phyloP scores from a whole-genome alignment of 805 yeast genomes.

The Suhomyces tanzawaensis region DNA sequence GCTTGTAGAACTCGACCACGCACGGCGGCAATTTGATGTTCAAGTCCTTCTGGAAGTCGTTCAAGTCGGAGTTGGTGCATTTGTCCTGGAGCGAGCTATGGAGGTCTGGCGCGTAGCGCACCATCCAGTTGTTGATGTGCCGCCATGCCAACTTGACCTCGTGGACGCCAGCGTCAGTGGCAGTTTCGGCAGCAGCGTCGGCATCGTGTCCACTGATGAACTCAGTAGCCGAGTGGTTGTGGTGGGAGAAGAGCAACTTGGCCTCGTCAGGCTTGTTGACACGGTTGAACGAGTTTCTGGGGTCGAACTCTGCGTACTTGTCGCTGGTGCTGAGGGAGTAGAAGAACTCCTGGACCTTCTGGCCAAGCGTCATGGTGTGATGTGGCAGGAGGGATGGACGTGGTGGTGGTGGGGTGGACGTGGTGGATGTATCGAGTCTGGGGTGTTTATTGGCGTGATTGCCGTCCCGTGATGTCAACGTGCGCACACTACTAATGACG shows the following conservation, averaged over 20 bases:
- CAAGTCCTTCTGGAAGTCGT: constrained; percentile 81
- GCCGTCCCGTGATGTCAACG: too few relatives aligned
- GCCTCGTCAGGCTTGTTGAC: constrained; percentile 42
- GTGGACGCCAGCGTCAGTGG: constrained; percentile 60
- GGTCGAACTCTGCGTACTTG: constrained; percentile 66
- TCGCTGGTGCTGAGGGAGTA: constrained; percentile 66
- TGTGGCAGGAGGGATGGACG: too few relatives aligned
- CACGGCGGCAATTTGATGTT: constrained; percentile 73
- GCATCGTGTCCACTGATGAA: constrained; percentile 32
- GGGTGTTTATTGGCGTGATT: too few relatives aligned
- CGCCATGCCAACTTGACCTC: constrained; percentile 82
- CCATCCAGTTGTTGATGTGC: constrained; percentile 82
- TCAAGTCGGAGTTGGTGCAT: constrained; percentile 76
- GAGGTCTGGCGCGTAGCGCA: constrained; percentile 75
- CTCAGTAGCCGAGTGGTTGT: constrained; percentile 22
- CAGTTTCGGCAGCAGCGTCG: not conserved
- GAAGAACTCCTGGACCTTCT: constrained; percentile 54
- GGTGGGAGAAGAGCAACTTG: constrained; percentile 28
- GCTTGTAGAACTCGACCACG: constrained; percentile 71
- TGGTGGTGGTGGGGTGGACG: too few relatives aligned
- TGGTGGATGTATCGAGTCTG: too few relatives aligned
- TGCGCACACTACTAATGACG: too few relatives aligned
- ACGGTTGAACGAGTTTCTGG: constrained; percentile 44
- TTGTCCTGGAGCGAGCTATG: constrained; percentile 73
- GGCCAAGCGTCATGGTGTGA: constrained; percentile 29